phyloP scores from a whole-genome alignment of 495 filamentous ascomycete species.

The Penicillium pancosmium region DNA sequence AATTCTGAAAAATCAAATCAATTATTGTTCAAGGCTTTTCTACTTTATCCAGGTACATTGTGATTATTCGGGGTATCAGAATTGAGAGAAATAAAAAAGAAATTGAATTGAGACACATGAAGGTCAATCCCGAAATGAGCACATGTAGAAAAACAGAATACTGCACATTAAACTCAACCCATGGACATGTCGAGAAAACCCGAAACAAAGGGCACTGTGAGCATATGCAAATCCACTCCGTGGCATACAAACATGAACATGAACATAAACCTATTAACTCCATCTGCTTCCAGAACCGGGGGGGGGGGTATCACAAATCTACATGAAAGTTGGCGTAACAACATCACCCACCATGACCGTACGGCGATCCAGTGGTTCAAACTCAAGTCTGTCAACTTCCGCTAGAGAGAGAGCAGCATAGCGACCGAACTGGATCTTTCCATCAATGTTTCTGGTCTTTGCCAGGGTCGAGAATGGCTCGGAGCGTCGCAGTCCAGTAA shows the following conservation, averaged over 20 bases:
- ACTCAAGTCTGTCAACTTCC: constrained; percentile 24
- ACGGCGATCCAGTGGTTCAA: constrained; percentile 18
- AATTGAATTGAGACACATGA: neutral
- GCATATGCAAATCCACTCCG: neutral
- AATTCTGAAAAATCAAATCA: no score
- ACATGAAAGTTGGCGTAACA: constrained; percentile 35
- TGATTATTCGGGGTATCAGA: neutral
- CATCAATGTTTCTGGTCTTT: constrained; percentile 79
- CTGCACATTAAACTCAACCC: neutral
- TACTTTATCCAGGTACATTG: neutral
- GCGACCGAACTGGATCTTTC: constrained; percentile 83
- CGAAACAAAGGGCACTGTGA: neutral
- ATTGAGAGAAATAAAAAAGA: neutral
- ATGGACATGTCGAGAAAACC: neutral
- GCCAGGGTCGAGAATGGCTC: constrained; percentile 88
- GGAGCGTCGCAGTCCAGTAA: constrained; percentile 72
- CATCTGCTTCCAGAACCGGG: neutral
- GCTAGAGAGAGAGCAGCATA: constrained; percentile 57
- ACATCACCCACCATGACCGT: constrained; percentile 49
- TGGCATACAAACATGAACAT: neutral
- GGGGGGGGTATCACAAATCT: constrained; percentile 13
- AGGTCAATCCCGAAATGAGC: neutral
- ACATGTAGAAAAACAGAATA: neutral
- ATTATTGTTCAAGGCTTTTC: no score
- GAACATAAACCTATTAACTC: neutral